Evolutionary conservation across 2,329 filamentous ascomycete species (phyloP).

Genomic region (Fusarium pseudoanthophilum): DNA sequence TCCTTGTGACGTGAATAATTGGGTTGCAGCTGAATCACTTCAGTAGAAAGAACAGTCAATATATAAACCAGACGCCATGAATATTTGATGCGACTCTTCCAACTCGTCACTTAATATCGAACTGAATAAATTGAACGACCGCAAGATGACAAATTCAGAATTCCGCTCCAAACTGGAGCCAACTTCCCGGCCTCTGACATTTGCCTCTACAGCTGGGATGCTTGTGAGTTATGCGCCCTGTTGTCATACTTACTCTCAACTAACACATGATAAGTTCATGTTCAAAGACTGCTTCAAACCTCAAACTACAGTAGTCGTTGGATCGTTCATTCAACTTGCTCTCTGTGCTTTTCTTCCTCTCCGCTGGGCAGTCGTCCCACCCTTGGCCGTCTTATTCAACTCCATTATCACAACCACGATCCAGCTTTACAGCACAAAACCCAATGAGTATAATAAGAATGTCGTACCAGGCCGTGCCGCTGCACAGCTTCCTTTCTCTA

Average conservation of each 20-base stretch:
- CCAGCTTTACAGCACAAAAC: slow-evolving; percentile 32
- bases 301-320: slow-evolving; percentile 48
- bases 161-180: slow-evolving; percentile 43
- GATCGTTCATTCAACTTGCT: slow-evolving; percentile 50
- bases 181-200: slow-evolving; percentile 34
- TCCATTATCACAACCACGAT: slow-evolving; percentile 46
- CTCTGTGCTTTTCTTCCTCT: slow-evolving; percentile 49
- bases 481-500: slow-evolving; percentile 48
- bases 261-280: slow-evolving; percentile 25
- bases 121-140: not conserved
- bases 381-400: slow-evolving; percentile 45
- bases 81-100: not conserved
- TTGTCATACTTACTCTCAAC: not conserved
- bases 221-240: slow-evolving; percentile 31
- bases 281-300: slow-evolving; percentile 51
- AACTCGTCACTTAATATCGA: not conserved
- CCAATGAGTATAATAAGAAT: slow-evolving; percentile 39
- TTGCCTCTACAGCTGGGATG: slow-evolving; percentile 15
- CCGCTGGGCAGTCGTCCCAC: slow-evolving; percentile 51
- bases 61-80: not conserved
- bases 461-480: slow-evolving; percentile 50
- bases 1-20: not conserved
- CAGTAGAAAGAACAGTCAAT: not conserved
- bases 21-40: not conserved
- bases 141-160: slow-evolving; percentile 26